These are phyloP conservation scores for Carex kokanica DNA, from an alignment of 176 grass and related monocot species.

Conservation along the genomic window DNA sequence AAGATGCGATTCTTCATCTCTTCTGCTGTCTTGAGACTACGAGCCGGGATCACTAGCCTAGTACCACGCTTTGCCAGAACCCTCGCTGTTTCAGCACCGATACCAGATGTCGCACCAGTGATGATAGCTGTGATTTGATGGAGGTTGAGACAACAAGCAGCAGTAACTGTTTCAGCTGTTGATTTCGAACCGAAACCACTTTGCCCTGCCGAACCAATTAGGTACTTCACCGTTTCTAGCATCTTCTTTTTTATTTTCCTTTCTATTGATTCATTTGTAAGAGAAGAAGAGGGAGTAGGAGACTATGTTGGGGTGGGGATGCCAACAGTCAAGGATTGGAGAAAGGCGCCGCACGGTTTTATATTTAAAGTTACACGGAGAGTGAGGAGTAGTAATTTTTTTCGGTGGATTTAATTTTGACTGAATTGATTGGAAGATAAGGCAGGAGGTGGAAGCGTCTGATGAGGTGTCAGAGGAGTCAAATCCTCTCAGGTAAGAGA, in stretches of 20 bases:
- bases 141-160: conserved; percentile 33
- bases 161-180: conserved; percentile 66
- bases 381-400: background rate
- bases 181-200: conserved; percentile 83
- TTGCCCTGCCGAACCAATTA: conserved; percentile 58
- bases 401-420: conserved; percentile 19
- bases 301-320: background rate
- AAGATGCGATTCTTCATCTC: conserved; percentile 54
- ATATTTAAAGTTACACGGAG: conserved; percentile 19
- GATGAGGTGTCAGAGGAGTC: conserved; percentile 13
- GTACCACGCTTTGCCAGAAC: conserved; percentile 85
- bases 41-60: conserved; percentile 64
- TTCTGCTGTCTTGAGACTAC: conserved; percentile 76
- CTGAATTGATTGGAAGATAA: conserved; percentile 14
- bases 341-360: conserved; percentile 23
- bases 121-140: conserved; percentile 55
- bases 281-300: background rate
- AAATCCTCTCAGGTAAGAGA: no score
- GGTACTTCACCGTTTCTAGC: conserved; percentile 63
- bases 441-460: conserved; percentile 12
- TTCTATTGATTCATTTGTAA: background rate
- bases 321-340: conserved; percentile 16
- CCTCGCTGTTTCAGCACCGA: conserved; percentile 83
- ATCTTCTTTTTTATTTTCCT: conserved; percentile 18
- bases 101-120: conserved; percentile 92